Evolutionary conservation across 805 yeast species (phyloP), one percentile per base, ranked within the genome.

Genomic region (Candida easanensis): DNA sequence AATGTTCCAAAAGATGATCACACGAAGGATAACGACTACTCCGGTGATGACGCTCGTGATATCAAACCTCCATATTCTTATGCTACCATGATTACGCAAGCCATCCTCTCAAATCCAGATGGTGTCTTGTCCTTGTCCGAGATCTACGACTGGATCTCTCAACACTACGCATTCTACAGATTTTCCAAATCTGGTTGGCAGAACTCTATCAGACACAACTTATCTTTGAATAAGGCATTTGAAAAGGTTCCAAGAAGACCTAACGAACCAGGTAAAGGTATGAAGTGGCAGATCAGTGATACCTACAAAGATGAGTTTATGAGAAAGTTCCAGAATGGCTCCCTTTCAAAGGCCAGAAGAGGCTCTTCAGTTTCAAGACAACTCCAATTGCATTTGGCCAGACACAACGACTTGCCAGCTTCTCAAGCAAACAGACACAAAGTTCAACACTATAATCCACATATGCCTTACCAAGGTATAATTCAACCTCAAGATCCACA

Each of bases 251-350:
- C 98, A 32, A 76, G 99, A 58, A 79, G 86, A 60, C 90, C 96
- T 23, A 84, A 88, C 63, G 98, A 93, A 67, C 97, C 98, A 0
- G 99, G 99, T 15, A 93, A 93, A 64, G 98, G 99, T 51, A 91
- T 93, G 95, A 93, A 93, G 66, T 93, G 99, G 99, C 95, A 89
- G 67, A 90, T 93, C 46, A 80, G 89, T 50, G 93, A 88, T 32
- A 69, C 81, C 37, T 91, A 85, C 62, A 82, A 84, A 56, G 82
- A 81, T 35, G 99, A 93, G 51, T 90, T 90, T 57, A 65, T 90
- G 61, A 77, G 75, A 53, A 87, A 89, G 68, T 81, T 90, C 67
- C 79, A 78, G 46, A 81, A 77, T 47, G 96, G 96, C 14, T 76
- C 84, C 31, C 65, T 85, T 38, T 78, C 81, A 53, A 86, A 85